Conservation (phyloP, 768 basidiomycete genomes). For the Tulasnella sp. region DNA sequence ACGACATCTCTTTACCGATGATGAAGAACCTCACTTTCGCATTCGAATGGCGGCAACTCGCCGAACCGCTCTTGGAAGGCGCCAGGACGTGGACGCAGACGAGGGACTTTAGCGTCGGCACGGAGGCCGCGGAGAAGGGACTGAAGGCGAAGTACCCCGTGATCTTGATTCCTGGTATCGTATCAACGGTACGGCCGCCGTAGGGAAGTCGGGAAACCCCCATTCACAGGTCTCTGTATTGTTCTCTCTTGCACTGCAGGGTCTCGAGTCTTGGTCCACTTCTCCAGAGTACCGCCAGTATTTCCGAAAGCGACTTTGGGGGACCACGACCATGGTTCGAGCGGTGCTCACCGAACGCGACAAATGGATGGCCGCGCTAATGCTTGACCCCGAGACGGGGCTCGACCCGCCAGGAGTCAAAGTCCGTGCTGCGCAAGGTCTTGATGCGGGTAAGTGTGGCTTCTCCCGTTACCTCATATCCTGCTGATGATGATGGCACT, state of each 20-base stretch:
- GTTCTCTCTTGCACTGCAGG: slow-evolving; percentile 30
- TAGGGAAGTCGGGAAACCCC: background rate
- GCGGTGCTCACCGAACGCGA: slow-evolving; percentile 77
- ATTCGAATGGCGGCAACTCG: slow-evolving; percentile 55
- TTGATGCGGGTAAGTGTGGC: slow-evolving; percentile 68
- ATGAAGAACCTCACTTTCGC: slow-evolving; percentile 35
- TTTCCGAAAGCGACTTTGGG: slow-evolving; percentile 75
- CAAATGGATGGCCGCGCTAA: slow-evolving; percentile 80
- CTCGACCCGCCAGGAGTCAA: slow-evolving; percentile 79
- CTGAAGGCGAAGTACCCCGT: slow-evolving; percentile 59
- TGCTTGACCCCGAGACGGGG: slow-evolving; percentile 84
- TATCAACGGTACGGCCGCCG: slow-evolving; percentile 73
- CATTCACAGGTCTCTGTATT: background rate
- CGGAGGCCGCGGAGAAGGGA: slow-evolving; percentile 20
- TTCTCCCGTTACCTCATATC: background rate
- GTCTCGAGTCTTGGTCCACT: slow-evolving; percentile 91
- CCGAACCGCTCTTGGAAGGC: slow-evolving; percentile 60
- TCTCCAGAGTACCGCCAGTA: slow-evolving; percentile 71
- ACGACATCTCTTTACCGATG: slow-evolving; percentile 53
- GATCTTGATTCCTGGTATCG: slow-evolving; percentile 79
- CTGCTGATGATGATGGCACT: slow-evolving; percentile 14
- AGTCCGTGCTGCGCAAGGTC: slow-evolving; percentile 83
- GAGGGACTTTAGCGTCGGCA: slow-evolving; percentile 65
- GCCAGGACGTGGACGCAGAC: slow-evolving; percentile 77
- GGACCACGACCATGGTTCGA: slow-evolving; percentile 49